Evolutionary conservation across 192 early-diverging fungal genomes (phyloP), one percentile per base, ranked within the genome.

Genomic region (Bifiguratus adelaidae): DNA sequence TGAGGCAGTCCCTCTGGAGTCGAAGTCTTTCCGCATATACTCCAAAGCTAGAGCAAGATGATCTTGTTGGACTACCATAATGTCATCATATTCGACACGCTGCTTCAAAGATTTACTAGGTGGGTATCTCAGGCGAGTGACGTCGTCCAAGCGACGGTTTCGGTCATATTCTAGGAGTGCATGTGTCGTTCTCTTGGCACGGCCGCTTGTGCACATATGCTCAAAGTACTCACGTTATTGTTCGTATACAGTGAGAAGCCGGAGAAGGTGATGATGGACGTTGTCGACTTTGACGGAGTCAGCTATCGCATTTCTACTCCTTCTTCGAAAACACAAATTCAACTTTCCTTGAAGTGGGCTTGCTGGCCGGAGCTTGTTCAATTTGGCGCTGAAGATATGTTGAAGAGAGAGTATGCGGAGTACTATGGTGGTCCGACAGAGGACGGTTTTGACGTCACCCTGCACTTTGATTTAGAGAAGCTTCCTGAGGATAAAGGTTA

Each of bases 281-380:
- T 95, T 38, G 91, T 91, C 24, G 96, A 99, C 65, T 97, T 99
- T 71, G 96, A 99, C 73, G 92, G 93, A 38, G 94, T 97, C 19
- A 66, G 76, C 11, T 99, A 95, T 73, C 76, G 74, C 46, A 51
- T 97, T 48, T 69, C 82, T 23, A 91, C 86, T 9, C 55, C 73
- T 22, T 56, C 58, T n/a, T 53, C 54, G 35, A 66, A 63, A 29
- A 56, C 76, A 23, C 68, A 78, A 24, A 56, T 91, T 20, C 52
- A 50, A 18, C 67, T 99, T 47, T 94, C 91, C 4, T 82, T 99
- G 51, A 63, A 58, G 23, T 88, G 93, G 83, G 65, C 61, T 45
- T 95, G 94, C 67, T 97, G 66, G 61, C 55, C 65, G 26, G 86
- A 99, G 52, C 79, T 95, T 15, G 53, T 76, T 19, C 41, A 47